Evolutionary conservation across 805 yeast species (phyloP).

Genomic region (Middelhovenomyces tepae): DNA sequence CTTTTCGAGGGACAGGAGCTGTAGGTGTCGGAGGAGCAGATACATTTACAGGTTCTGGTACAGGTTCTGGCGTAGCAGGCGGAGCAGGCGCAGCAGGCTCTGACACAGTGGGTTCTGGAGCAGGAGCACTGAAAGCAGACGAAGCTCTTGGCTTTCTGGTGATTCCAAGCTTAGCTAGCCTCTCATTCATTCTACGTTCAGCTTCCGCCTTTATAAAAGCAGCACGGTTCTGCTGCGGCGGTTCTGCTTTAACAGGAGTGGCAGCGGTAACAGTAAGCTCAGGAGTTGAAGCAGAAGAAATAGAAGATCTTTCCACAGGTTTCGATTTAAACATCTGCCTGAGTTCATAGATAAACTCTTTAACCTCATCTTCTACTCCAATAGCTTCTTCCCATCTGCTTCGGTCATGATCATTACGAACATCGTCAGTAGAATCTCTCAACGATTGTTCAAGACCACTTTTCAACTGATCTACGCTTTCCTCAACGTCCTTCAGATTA

Average conservation of each 20-base stretch:
- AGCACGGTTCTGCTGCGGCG: constrained; percentile 35
- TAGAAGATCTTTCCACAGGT: too few relatives aligned
- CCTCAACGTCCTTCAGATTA: constrained; percentile 62
- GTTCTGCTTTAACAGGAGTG: constrained; percentile 40
- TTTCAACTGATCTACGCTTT: constrained; percentile 57
- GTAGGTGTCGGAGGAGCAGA: constrained; percentile 2
- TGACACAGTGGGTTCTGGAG: constrained; percentile 8
- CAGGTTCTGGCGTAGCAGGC: constrained; percentile 8
- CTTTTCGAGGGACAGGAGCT: not conserved
- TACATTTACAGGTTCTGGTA: constrained; percentile 13
- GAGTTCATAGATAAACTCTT: constrained; percentile 52
- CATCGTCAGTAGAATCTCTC: constrained; percentile 29
- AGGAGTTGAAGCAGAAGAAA: constrained; percentile 8
- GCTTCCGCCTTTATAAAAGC: constrained; percentile 79
- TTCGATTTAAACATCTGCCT: too few relatives aligned
- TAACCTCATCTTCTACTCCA: constrained; percentile 64
- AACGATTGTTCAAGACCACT: constrained; percentile 38
- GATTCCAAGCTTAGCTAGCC: constrained; percentile 74
- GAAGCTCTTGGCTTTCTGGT: constrained; percentile 21
- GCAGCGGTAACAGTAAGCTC: constrained; percentile 10
- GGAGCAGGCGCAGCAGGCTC: constrained; percentile 6
- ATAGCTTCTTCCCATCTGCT: constrained; percentile 76
- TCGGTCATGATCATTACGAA: constrained; percentile 37
- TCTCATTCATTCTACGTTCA: constrained; percentile 72
- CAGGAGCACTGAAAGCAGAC: constrained; percentile 17